phyloP scores from a whole-genome alignment of 208 protist genomes.

The Histomonas meleagridis region DNA sequence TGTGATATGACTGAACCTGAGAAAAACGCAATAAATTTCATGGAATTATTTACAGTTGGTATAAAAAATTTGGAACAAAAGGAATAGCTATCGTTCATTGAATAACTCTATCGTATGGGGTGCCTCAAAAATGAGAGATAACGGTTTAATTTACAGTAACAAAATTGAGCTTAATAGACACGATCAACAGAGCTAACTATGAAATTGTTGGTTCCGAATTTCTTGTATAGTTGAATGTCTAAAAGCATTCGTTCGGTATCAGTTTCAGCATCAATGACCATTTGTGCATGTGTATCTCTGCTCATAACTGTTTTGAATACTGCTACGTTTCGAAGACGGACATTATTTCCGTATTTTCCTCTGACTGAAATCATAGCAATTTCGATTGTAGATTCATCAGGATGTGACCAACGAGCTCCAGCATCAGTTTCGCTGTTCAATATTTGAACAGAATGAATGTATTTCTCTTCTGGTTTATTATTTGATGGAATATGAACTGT shows the following conservation, averaged over 20 bases:
- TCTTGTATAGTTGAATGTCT: background rate
- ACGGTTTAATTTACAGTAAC: too few species aligned
- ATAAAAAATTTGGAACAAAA: too few species aligned
- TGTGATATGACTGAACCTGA: too few species aligned
- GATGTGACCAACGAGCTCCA: background rate
- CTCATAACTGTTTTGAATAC: background rate
- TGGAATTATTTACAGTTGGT: too few species aligned
- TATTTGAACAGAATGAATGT: background rate
- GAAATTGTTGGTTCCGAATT: background rate
- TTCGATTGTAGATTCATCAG: background rate
- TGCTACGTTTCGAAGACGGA: background rate
- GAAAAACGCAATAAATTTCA: too few species aligned
- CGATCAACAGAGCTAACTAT: background rate
- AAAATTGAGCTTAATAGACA: constrained; percentile 24
- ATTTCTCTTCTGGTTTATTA: background rate
- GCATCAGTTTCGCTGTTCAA: background rate
- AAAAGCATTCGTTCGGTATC: background rate
- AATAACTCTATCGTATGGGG: too few species aligned
- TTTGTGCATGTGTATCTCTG: background rate
- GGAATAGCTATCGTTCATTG: too few species aligned
- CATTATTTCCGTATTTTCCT: background rate
- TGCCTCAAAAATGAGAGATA: too few species aligned
- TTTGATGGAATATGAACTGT: background rate
- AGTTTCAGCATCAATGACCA: background rate
- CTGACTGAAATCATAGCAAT: background rate